Evolutionary conservation across 1,284 basidiomycete genomes (phyloP).

Genomic region (Violaceomyces palustris): DNA sequence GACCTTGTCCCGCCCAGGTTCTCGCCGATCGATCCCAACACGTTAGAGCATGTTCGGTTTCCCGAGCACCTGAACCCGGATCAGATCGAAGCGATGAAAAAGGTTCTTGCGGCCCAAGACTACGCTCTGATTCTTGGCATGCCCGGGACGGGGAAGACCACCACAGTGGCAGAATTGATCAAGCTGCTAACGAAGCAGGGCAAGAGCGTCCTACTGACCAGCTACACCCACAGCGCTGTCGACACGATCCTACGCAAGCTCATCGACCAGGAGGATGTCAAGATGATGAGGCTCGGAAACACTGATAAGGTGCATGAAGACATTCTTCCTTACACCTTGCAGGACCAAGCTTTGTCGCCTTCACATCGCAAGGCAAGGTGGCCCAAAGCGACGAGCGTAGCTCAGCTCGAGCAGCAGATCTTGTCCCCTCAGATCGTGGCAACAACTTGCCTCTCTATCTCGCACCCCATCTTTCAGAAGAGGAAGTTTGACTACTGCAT

Average conservation of each 20-base stretch:
- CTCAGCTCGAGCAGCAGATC: slow-evolving; percentile 57
- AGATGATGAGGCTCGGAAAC: slow-evolving; percentile 79
- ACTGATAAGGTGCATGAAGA: slow-evolving; percentile 69
- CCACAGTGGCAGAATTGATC: slow-evolving; percentile 84
- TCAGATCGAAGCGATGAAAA: slow-evolving; percentile 69
- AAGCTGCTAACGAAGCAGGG: slow-evolving; percentile 70
- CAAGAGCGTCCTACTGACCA: slow-evolving; percentile 81
- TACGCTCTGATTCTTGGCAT: slow-evolving; percentile 91
- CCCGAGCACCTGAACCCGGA: slow-evolving; percentile 64
- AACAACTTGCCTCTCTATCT: slow-evolving; percentile 85
- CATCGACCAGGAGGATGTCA: slow-evolving; percentile 39
- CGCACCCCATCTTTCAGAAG: slow-evolving; percentile 79
- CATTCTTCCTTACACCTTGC: neutral
- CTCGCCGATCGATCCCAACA: slow-evolving; percentile 42
- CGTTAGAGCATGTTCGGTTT: slow-evolving; percentile 11
- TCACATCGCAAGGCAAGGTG: too few relatives aligned
- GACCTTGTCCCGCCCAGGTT: slow-evolving; percentile 71
- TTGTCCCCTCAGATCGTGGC: slow-evolving; percentile 89
- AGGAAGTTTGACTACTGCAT: slow-evolving; percentile 89
- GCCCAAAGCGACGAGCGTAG: too few relatives aligned
- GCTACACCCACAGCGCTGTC: slow-evolving; percentile 95
- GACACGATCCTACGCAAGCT: slow-evolving; percentile 84
- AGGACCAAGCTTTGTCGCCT: too few relatives aligned
- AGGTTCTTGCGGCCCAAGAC: slow-evolving; percentile 73
- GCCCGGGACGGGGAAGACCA: slow-evolving; percentile 98